phyloP scores from a whole-genome alignment of 2,329 filamentous ascomycete species.

The Bretziella fagacearum region DNA sequence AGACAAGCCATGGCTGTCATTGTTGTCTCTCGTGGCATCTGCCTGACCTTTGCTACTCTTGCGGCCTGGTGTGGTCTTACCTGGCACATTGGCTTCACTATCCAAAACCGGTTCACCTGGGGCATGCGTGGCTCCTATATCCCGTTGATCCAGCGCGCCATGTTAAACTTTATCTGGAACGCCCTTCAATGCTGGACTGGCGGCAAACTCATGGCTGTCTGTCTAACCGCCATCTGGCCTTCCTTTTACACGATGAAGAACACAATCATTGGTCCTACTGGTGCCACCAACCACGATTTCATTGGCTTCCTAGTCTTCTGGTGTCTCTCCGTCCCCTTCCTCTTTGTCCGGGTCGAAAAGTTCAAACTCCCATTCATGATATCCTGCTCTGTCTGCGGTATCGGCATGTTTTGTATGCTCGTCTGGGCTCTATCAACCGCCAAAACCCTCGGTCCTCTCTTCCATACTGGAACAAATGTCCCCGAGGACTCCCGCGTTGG shows the following conservation, averaged over 20 bases:
- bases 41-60: slow-evolving; percentile 27
- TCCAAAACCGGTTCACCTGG: slow-evolving; percentile 34
- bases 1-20: slow-evolving; percentile 31
- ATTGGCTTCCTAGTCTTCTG: slow-evolving; percentile 36
- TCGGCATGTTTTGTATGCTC: slow-evolving; percentile 32
- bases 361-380: slow-evolving; percentile 31
- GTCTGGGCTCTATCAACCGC: slow-evolving; percentile 30
- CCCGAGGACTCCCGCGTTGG: slow-evolving; percentile 16
- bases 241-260: slow-evolving; percentile 29
- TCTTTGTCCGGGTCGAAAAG: slow-evolving; percentile 32
- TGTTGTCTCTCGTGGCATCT: slow-evolving; percentile 26
- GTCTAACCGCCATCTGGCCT: slow-evolving; percentile 30
- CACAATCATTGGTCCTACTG: slow-evolving; percentile 25
- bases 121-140: slow-evolving; percentile 32
- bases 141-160: slow-evolving; percentile 28
- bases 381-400: slow-evolving; percentile 26
- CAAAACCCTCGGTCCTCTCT: slow-evolving; percentile 28
- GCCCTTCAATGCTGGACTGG: slow-evolving; percentile 25
- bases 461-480: slow-evolving; percentile 19
- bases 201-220: slow-evolving; percentile 19
- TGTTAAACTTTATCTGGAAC: slow-evolving; percentile 35
- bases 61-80: slow-evolving; percentile 31
- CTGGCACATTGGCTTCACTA: slow-evolving; percentile 34
- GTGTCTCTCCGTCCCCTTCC: slow-evolving; percentile 30
- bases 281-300: slow-evolving; percentile 26